Evolutionary conservation across 306 rosid species (phyloP).

Genomic region (Prunus persica): Prunus_persica_NCBIv2 NC_034010.1:27777001-27777500

Average conservation of each 20-base stretch:
- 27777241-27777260: constrained; percentile 11
- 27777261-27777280: constrained; percentile 13
- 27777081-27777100: constrained; percentile 22
- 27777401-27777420: constrained; percentile 41
- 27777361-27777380: constrained; percentile 82
- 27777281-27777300: constrained; percentile 57
- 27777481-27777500: neutral
- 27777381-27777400: constrained; percentile 98
- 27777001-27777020: constrained; percentile 37
- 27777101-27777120: constrained; percentile 6
- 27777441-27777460: constrained; percentile 1
- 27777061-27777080: constrained; percentile 48
- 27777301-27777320: constrained; percentile 35
- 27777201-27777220: neutral
- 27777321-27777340: constrained; percentile 51
- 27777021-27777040: constrained; percentile 37
- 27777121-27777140: constrained; percentile 4
- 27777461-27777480: neutral
- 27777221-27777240: constrained; percentile 13
- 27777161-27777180: neutral
- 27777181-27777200: neutral
- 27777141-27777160: neutral
- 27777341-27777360: constrained; percentile 74
- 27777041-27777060: constrained; percentile 38
- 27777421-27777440: neutral